Base-by-base conservation (phyloP, 192 early-diverging fungal species). In the Dissophora globulifera region DNA sequence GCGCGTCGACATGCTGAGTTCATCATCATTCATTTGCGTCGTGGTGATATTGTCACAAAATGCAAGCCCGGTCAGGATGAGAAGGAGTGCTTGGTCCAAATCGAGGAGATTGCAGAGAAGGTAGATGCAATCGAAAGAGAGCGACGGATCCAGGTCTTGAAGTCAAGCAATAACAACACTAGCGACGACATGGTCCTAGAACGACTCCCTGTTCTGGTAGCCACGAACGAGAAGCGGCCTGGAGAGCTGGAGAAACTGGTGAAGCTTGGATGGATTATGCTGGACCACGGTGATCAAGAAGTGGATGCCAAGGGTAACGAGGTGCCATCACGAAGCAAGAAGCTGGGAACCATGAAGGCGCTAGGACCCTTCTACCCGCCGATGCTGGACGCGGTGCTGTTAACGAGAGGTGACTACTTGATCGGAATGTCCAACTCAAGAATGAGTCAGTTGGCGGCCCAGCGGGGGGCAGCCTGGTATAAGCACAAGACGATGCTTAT, bases 371-470 rank as follows among this genome's bases (percentile, higher is more conserved):
- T 67, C 29, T 76, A 66, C 29, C 72, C 72, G 3, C 72, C 72
- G 13, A 76, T 76, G 72, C 23, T 76, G n/a, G 72, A 76, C n/a
- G 72, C 72, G 2, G 63, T 57, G 19, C 25, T 76, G 19, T 61
- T 76, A 58, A 76, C 72, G 9, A 50, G 72, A 15, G 72, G 72
- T 0, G 53, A 76, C 27, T 76, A 76, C 38, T 47, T 76, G 42
- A 76, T 76, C 42, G 72, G 72, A 23, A 76, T 76, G 72, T 6
- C 33, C 15, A 76, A 76, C 22, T 76, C 72, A 11, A 56, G 72
- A 15, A 76, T 76, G 72, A 62, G 58, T 45, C 51, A 67, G 46
- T 35, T 76, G 32, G 72, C 72, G 3, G 48, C 52, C 22, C 72
- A 67, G 43, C 72, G 72, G 15, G 72, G 72, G 11, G 25, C 62